Evolutionary conservation across 345 rosid species (phyloP).

Genomic region (Eucalyptus fibrosa): DNA sequence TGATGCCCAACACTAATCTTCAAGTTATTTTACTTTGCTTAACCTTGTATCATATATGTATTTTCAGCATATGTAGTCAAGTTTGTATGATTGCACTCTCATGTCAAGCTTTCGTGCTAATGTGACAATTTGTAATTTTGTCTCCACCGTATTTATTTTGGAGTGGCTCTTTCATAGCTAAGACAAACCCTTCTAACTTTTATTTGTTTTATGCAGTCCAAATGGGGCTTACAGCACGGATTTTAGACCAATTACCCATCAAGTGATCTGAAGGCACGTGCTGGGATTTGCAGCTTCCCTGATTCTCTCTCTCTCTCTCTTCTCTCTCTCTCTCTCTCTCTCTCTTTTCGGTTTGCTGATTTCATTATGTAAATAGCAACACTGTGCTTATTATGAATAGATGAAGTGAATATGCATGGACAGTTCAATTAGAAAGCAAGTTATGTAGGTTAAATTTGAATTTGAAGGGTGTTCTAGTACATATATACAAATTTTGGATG

Average conservation of each 20-base stretch:
- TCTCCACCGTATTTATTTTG: too few relatives aligned
- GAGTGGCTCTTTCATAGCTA: background rate
- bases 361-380: background rate
- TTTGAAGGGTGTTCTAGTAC: background rate
- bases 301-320: background rate
- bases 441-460: background rate
- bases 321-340: background rate
- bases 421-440: background rate
- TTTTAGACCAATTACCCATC: slow-evolving; percentile 87
- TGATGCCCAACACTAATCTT: background rate
- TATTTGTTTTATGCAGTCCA: slow-evolving; percentile 43
- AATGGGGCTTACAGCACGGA: slow-evolving; percentile 95
- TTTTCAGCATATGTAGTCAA: background rate
- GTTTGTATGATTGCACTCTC: background rate
- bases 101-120: background rate
- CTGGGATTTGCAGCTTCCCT: slow-evolving; percentile 7
- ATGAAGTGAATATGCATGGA: background rate
- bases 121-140: background rate
- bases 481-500: background rate
- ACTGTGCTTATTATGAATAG: background rate
- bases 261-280: slow-evolving; percentile 71
- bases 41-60: background rate
- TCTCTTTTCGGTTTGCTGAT: background rate
- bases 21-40: background rate
- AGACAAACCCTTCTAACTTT: background rate